Base-by-base conservation (phyloP, 495 filamentous ascomycete species). In the Aspergillus funiculosus region DNA sequence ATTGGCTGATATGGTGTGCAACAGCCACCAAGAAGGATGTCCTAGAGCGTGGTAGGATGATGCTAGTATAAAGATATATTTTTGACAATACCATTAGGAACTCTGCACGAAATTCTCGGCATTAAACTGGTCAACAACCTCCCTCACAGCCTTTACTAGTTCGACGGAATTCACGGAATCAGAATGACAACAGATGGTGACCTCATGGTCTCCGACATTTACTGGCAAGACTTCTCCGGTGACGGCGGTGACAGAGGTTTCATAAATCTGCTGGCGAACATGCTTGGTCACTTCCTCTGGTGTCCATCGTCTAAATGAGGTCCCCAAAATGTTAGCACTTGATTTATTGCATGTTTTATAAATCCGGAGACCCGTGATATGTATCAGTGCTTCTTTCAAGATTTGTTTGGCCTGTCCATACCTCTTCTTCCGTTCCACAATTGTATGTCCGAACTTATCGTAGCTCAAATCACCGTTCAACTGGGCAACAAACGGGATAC, bases 381-480 rank as follows among this genome's bases (percentile, higher is more conserved):
- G n/a, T n/a, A n/a, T n/a, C n/a, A n/a, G n/a, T n/a, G n/a, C n/a
- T n/a, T n/a, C n/a, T n/a, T n/a, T n/a, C n/a, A n/a, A n/a, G n/a
- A n/a, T n/a, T n/a, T n/a, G n/a, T n/a, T n/a, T n/a, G n/a, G n/a
- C n/a, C n/a, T n/a, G n/a, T n/a, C n/a, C n/a, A n/a, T n/a, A n/a
- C 38, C 76, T 76, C 60, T 78, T 78, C 58, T 77, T 74, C 11
- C 75, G 71, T 49, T 75, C 76, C 38, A 78, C 75, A 6, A 77
- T 61, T 31, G 78, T 57, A 52, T 63, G 73, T 21, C 66, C 70
- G 39, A 72, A 59, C 4, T 63, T 51, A 48, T 67, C 68, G 50
- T 82, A 82, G 36, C 79, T 75, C 17, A 81, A 71, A 58, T 82
- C 79, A 0, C 66, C 72, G 54, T 77, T 80, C 24, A 79, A 58